Base-by-base conservation (phyloP, 768 basidiomycete species). In the Favolaschia claudopus region DNA sequence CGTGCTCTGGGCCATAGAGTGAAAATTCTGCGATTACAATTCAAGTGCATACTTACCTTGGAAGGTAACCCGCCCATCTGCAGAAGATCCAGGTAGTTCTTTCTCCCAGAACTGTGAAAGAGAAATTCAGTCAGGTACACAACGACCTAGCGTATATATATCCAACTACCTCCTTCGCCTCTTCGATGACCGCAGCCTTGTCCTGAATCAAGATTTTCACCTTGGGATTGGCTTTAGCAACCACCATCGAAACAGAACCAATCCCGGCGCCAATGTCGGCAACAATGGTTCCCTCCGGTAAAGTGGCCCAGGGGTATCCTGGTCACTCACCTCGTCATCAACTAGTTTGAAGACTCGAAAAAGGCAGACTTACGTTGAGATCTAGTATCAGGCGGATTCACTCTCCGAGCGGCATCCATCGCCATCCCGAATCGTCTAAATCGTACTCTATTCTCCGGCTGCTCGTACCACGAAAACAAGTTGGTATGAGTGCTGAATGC, bases 401-500 rank as follows among this genome's bases (percentile, higher is more conserved):
- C 36, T 25, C 28, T 56, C n/a, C 52, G 37, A 7, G 45, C 19
- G 14, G 46, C 62, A 40, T 58, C 52, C 69, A 76, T 73, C 3
- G 66, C 68, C 24, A 67, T 48, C 3, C 60, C 63, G 43, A 73
- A 72, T 0, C 70, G 66, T n/a, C 39, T 53, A 20, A 70, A 48
- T 1, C 53, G 22, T 2, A 42, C 14, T 24, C 47, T 55, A 52
- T 73, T 71, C 51, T 59, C 63, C 3, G 72, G 70, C 14, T 27
- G 31, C n/a, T 71, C 69, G 24, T 60, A 62, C 62, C 60, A 68
- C 3, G 62, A 58, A 51, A 68, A 74, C 0, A 65, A 28, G 12
- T 58, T 38, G 9, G 50, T 27, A n/a, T 67, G 33, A 13, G 60
- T 64, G 3, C 59, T 52, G 55, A 67, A 66, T 19, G 68, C 70